Percentiles rank a stretch among this genome's conserved stretches.
Evolutionary conservation across 148 eudicot species (phyloP).

Genomic region (Amaranthus cruentus): DNA sequence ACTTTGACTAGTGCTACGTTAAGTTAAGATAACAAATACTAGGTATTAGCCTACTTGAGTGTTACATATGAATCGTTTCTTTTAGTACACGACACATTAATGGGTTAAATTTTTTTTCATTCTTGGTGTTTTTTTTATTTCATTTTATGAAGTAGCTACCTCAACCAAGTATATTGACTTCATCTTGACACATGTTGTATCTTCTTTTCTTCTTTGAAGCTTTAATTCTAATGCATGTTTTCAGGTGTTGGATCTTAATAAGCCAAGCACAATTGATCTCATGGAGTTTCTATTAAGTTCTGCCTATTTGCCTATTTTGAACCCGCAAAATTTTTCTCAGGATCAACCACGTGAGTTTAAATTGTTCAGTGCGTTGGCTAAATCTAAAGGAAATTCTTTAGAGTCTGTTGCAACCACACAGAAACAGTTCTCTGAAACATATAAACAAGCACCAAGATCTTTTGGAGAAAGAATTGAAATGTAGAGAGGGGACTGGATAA

Average conservation of each 20-base stretch:
- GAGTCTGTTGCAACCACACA: constrained; percentile 26
- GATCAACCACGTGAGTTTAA: constrained; percentile 61
- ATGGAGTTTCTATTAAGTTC: constrained; percentile 79
- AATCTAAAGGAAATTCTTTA: constrained; percentile 23
- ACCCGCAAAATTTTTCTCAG: constrained; percentile 22
- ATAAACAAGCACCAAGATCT: constrained; percentile 30
- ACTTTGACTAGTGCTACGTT: too few species aligned
- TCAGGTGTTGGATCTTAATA: constrained; percentile 48
- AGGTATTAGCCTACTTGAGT: too few species aligned
- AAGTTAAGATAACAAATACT: too few species aligned
- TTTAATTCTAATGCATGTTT: constrained; percentile 17
- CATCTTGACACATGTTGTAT: too few species aligned
- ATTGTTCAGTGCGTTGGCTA: constrained; percentile 52
- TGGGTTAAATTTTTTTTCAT: neutral
- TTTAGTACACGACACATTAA: neutral
- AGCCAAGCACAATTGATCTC: constrained; percentile 61
- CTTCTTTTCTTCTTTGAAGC: too few species aligned
- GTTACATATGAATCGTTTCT: neutral
- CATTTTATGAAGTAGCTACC: neutral
- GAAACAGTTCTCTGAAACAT: constrained; percentile 32
- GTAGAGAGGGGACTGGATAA: constrained; percentile 91
- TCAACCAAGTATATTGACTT: constrained; percentile 4
- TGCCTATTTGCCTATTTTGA: constrained; percentile 50
- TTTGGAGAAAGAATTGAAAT: constrained; percentile 46
- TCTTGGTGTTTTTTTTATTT: neutral